A percentile compares a stretch with the other conserved stretches of the same genome.
These are phyloP conservation scores for Colletotrichum chrysophilum DNA, from an alignment of 2,329 filamentous ascomycete genomes.

Conservation along the genomic window DNA sequence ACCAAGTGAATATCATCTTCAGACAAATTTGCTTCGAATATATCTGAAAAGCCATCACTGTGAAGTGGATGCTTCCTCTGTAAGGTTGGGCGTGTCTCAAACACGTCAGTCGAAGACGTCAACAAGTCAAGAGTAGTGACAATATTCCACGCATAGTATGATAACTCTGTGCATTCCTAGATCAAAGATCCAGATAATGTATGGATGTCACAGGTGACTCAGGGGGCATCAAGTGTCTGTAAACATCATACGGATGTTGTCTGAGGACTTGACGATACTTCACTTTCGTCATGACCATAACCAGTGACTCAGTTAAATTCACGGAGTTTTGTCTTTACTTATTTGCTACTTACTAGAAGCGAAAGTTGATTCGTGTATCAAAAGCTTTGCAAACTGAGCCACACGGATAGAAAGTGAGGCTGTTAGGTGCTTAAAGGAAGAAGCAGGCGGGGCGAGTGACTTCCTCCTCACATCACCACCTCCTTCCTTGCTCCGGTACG, in stretches of 20 bases:
- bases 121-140: neutral
- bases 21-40: neutral
- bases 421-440: neutral
- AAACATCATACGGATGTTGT: neutral
- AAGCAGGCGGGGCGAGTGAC: neutral
- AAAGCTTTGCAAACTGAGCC: neutral
- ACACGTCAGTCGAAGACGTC: neutral
- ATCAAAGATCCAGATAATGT: fast-evolving
- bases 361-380: neutral
- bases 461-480: neutral
- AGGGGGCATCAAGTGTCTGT: neutral
- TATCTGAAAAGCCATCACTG: neutral
- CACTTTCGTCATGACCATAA: neutral
- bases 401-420: neutral
- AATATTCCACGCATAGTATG: neutral
- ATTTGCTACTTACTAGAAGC: neutral
- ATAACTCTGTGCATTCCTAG: neutral
- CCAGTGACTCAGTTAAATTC: neutral
- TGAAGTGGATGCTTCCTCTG: neutral
- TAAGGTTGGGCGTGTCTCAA: neutral
- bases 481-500: neutral
- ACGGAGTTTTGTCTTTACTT: neutral
- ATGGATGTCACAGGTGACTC: neutral
- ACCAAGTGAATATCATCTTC: neutral
- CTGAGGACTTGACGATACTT: neutral